These are phyloP conservation scores for Dothiorella sarmentorum DNA, from an alignment of 2,329 filamentous ascomycete species.

Conservation along the genomic window DNA sequence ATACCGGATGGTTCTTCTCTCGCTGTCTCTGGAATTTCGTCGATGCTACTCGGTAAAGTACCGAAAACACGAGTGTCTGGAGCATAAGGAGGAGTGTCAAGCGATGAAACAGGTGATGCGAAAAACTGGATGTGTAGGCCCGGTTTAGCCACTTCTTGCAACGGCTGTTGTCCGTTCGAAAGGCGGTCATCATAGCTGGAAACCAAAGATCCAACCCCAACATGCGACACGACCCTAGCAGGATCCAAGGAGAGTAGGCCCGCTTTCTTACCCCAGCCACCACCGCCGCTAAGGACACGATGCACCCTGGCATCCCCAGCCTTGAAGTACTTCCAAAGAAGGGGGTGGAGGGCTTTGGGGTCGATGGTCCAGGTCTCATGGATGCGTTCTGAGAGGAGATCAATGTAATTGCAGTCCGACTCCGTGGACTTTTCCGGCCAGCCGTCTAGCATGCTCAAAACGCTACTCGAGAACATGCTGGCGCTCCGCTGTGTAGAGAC, in stretches of 20 bases:
- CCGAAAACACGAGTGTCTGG: constrained; percentile 25
- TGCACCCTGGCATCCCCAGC: constrained; percentile 37
- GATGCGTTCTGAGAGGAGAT: not conserved
- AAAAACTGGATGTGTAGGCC: constrained; percentile 57
- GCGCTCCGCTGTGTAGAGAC: constrained; percentile 34
- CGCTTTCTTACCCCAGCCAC: constrained; percentile 79
- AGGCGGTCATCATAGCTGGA: constrained; percentile 25
- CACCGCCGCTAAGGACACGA: constrained; percentile 69
- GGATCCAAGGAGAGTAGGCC: constrained; percentile 77
- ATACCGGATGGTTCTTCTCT: constrained; percentile 19
- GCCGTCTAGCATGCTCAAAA: too few species aligned
- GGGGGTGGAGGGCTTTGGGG: constrained; percentile 21
- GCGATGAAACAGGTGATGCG: constrained; percentile 23
- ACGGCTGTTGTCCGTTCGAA: too few species aligned
- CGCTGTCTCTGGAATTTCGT: constrained; percentile 30
- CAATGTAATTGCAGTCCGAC: not conserved
- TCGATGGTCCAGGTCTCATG: not conserved
- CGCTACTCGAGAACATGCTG: not conserved
- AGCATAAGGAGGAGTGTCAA: not conserved
- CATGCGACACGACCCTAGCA: too few species aligned
- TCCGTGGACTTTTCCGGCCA: too few species aligned
- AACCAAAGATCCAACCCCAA: not conserved
- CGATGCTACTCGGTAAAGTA: constrained; percentile 44
- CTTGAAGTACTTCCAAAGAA: constrained; percentile 22
- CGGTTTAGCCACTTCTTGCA: constrained; percentile 58